Conservation (phyloP, 2,329 filamentous ascomycete genomes). For the Ceratocystis lukuohia region DNA sequence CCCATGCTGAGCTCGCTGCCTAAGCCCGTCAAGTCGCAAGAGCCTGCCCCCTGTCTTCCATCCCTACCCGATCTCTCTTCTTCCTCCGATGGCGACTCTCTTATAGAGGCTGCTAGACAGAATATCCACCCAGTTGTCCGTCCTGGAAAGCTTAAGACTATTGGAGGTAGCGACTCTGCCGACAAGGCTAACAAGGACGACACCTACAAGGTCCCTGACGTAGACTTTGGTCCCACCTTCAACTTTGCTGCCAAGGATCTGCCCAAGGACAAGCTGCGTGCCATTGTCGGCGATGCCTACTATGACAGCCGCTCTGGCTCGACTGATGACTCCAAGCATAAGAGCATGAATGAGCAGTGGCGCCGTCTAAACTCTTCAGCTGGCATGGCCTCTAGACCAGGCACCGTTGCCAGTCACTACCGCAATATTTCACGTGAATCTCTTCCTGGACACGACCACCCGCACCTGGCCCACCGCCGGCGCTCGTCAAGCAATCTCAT, state of each 20-base stretch:
- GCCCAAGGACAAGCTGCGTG: constrained; percentile 16
- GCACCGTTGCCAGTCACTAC: constrained; percentile 14
- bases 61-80: constrained; percentile 12
- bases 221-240: constrained; percentile 79
- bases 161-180: constrained; percentile 39
- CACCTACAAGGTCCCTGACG: constrained; percentile 49
- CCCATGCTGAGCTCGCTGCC: constrained; percentile 14
- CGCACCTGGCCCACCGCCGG: neutral
- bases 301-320: constrained; percentile 8
- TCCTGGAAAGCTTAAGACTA: constrained; percentile 60
- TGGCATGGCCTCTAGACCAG: constrained; percentile 6
- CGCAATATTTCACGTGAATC: constrained; percentile 17
- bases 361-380: constrained; percentile 14
- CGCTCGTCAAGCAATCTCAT: constrained; percentile 8
- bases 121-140: neutral
- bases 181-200: constrained; percentile 19
- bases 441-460: neutral
- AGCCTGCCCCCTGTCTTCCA: constrained; percentile 8
- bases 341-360: constrained; percentile 18
- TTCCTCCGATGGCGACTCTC: constrained; percentile 4
- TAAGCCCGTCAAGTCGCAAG: neutral
- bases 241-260: constrained; percentile 37
- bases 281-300: constrained; percentile 6
- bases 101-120: constrained; percentile 39
- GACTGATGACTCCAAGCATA: constrained; percentile 1